Base-by-base conservation (phyloP, 805 yeast genomes). In the Teunomyces lycoperdinae region DNA sequence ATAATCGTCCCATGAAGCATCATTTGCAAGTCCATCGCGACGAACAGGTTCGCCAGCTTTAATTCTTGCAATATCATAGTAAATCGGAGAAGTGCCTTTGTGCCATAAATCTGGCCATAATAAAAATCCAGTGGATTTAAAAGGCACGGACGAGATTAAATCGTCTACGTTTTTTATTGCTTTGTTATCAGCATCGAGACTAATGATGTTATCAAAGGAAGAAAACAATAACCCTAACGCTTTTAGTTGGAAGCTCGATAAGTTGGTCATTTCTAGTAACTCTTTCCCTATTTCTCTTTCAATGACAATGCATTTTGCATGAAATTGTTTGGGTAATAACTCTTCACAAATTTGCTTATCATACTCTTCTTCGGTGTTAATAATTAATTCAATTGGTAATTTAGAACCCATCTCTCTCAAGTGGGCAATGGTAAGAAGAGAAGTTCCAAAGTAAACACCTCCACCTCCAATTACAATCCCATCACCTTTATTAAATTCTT, bases 71-170 rank as follows among this genome's bases (percentile, higher is more conserved):
- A 69, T 60, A 5, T 67, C 64, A 49, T 69, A 69, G 49, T 52
- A 69, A 6, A 55, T 33, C 9, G 73, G 70, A 20, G 71, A 64
- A 1, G 64, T 60, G 9, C 63, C 58, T 51, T 63, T 63, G 30
- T 63, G 68, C 70, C 70, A 66, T 32, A 61, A 49, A 47, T 68
- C 70, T 0, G 73, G 74, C 72, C 73, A 70, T 38, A 70, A 46
- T 10, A 70, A 45, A 52, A 63, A 67, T 24, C 60, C 59, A 1
- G 65, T 56, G 11, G 58, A 42, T 24, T 60, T 42, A 47, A 55
- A 69, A 6, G 65, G 61, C 30, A 59, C 61, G 10, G 61, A 38
- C 30, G 55, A 45, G 9, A 70, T 43, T 14, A 68, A 51, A 2
- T 45, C 43, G 45, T 67, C 73, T 2, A 67, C 61, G 40, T 66